Evolutionary conservation across 1,139 yeast species (phyloP).

Genomic region (Eremothecium sinecaudum): DNA sequence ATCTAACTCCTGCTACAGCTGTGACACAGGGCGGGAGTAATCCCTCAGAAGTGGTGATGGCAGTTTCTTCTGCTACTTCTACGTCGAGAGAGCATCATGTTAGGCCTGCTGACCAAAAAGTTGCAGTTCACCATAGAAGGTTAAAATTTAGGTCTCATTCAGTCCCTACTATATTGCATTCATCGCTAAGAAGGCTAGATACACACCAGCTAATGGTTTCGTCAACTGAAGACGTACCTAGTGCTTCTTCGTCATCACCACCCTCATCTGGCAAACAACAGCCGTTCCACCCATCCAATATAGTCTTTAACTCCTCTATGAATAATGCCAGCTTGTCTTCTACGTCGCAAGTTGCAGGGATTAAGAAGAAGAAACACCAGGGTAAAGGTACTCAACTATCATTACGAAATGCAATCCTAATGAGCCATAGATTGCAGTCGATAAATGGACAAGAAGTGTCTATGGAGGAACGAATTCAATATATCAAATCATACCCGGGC

Average conservation of each 20-base stretch:
- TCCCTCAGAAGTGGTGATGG: background rate
- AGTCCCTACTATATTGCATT: constrained; percentile 29
- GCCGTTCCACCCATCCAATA: no score
- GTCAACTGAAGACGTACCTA: constrained; percentile 3
- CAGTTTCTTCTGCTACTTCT: constrained; percentile 2
- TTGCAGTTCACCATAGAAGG: constrained; percentile 8
- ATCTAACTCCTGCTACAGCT: constrained; percentile 7
- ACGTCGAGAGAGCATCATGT: constrained; percentile 5
- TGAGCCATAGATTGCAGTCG: constrained; percentile 15
- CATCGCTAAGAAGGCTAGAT: constrained; percentile 25
- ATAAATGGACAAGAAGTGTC: constrained; percentile 13
- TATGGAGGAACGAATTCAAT: constrained; percentile 24
- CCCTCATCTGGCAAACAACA: no score
- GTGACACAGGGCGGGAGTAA: background rate
- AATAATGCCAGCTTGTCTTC: constrained; percentile 1
- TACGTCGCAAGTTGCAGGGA: constrained; percentile 5
- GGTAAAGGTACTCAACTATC: constrained; percentile 10
- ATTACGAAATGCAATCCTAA: constrained; percentile 16
- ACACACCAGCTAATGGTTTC: constrained; percentile 2
- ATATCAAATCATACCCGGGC: constrained; percentile 16
- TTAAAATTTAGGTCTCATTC: constrained; percentile 27
- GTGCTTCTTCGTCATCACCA: constrained; percentile 5
- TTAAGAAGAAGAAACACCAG: constrained; percentile 9
- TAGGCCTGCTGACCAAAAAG: constrained; percentile 1
- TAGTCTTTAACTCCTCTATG: background rate